Evolutionary conservation across 2,329 filamentous ascomycete species (phyloP), one percentile per base, ranked within the genome.

Genomic region (Escovopsis sp.): DNA sequence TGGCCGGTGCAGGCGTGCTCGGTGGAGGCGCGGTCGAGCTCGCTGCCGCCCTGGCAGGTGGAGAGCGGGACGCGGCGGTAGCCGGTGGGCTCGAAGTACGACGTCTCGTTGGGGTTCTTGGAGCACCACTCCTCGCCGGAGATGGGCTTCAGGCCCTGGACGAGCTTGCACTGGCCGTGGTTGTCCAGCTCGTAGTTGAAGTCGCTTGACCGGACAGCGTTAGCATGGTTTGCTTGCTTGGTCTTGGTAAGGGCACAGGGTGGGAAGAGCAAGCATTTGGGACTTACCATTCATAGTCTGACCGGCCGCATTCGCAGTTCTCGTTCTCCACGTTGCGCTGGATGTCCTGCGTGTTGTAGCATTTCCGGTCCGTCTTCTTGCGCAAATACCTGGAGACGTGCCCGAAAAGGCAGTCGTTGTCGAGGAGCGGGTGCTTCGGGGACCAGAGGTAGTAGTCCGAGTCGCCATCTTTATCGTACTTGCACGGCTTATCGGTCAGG

Each of bases 31-130:
- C 80, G 80, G 59, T 95, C 87, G 39, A 84, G 68, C 53, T 89
- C 80, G 4, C 63, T 63, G 36, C 89, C 91, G 33, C 80, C 85
- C 36, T 72, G 50, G 60, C 93, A 98, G 1, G 88, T 96, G 1
- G 86, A 87, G 39, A 95, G 73, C 0, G 88, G 89, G 44, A 98
- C 85, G 44, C 81, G 80, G 41, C 91, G 83, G 66, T 93, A 96
- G 38, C 87, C 87, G 1, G 85, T 91, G 6, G 84, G 79, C 48
- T 87, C 78, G 65, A 77, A 91, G 66, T 82, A 98, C 55, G 91
- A 80, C 28, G 76, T 63, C n/a, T 66, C 72, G 26, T 83, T 75
- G 1, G 83, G 76, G 53, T 95, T 61, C 39, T 68, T 65, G 41
- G 61, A 58, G 59, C 74, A 78, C 62, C 65, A 70, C 45, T 70